phyloP scores from a whole-genome alignment of 2,329 filamentous ascomycete species.

The Ophiostoma pallidulum region DNA sequence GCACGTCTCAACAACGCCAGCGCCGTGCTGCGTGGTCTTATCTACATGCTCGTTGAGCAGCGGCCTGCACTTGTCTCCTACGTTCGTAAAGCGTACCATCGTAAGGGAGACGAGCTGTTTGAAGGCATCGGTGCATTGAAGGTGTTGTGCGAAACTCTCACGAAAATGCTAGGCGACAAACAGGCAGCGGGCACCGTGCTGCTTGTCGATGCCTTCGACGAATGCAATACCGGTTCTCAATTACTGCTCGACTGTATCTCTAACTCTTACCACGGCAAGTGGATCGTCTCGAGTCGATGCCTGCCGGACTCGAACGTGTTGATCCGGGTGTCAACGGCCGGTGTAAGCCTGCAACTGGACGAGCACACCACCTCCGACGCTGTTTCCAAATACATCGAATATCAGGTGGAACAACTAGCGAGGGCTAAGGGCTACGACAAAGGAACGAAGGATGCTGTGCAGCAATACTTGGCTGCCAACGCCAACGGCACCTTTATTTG shows the following conservation, averaged over 20 bases:
- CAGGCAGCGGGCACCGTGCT: conserved; percentile 24
- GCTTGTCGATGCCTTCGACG: conserved; percentile 39
- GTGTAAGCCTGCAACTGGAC: conserved; percentile 28
- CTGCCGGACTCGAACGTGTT: no score
- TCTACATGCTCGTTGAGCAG: conserved; percentile 22
- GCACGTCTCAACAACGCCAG: conserved; percentile 21
- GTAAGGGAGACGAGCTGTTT: conserved; percentile 25
- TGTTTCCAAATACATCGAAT: conserved; percentile 28
- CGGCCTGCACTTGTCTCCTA: conserved; percentile 27
- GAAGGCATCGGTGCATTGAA: conserved; percentile 29
- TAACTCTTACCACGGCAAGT: conserved; percentile 26
- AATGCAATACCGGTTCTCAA: conserved; percentile 26
- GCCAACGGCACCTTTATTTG: conserved; percentile 35
- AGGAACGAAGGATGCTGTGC: conserved; percentile 14
- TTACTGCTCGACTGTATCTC: conserved; percentile 30
- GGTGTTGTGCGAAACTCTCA: conserved; percentile 30
- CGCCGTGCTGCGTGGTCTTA: conserved; percentile 25
- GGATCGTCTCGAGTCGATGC: conserved; percentile 36
- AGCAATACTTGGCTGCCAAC: conserved; percentile 21
- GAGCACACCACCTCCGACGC: conserved; percentile 19
- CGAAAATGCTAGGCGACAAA: conserved; percentile 29
- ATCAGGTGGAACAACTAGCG: conserved; percentile 25
- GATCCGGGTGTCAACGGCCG: conserved; percentile 26
- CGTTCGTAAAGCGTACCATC: conserved; percentile 25
- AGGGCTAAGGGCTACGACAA: conserved; percentile 20